Evolutionary conservation across 148 eudicot species (phyloP).

Genomic region (Vaccinium darrowii): DNA sequence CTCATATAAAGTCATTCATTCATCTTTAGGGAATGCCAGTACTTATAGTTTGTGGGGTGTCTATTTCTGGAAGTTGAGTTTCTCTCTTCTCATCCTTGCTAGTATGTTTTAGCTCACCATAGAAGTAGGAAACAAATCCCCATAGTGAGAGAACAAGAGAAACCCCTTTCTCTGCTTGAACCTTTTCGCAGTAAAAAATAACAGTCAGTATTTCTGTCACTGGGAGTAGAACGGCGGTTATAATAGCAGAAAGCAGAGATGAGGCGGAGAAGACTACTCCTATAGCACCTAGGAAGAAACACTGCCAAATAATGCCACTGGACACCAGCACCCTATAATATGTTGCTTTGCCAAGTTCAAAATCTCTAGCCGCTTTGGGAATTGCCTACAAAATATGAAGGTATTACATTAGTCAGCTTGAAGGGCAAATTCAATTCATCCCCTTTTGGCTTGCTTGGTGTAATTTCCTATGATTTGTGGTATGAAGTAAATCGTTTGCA

Average conservation of each 20-base stretch:
- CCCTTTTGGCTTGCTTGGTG: neutral
- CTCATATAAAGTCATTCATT: too few species aligned
- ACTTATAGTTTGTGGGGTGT: neutral
- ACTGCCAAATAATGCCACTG: constrained; percentile 58
- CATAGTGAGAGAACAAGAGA: constrained; percentile 62
- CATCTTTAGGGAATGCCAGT: too few species aligned
- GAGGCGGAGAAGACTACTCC: constrained; percentile 68
- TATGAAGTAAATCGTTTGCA: neutral
- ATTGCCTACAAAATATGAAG: constrained; percentile 38
- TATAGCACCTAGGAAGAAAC: constrained; percentile 59
- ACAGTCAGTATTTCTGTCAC: constrained; percentile 53
- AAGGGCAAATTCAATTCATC: neutral
- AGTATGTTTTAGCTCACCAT: neutral
- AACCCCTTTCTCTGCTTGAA: constrained; percentile 59
- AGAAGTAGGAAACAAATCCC: constrained; percentile 70
- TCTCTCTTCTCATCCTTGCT: neutral
- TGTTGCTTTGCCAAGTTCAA: constrained; percentile 38
- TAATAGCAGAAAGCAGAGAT: constrained; percentile 52
- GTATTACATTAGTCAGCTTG: neutral
- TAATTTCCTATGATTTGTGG: neutral
- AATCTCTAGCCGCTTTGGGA: constrained; percentile 43
- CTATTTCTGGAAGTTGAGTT: neutral
- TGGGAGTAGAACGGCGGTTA: constrained; percentile 53
- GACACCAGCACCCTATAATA: constrained; percentile 39
- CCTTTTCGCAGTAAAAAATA: constrained; percentile 53